Conservation (phyloP, 495 filamentous ascomycete genomes). For the Neurospora sp. region DNA sequence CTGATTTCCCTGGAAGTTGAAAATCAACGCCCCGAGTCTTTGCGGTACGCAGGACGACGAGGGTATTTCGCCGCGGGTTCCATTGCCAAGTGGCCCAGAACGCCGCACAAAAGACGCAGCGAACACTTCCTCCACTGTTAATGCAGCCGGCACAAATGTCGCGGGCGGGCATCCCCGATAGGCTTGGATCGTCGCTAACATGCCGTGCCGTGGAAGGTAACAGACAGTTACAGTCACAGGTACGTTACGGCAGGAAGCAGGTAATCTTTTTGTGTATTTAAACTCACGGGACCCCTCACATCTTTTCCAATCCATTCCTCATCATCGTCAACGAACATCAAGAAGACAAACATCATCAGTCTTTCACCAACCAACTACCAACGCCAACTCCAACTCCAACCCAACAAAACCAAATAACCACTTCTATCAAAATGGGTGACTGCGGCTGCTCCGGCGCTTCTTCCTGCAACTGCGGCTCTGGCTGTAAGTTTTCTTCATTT, state of each 20-base stretch:
- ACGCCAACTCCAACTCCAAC: slow-evolving; percentile 4
- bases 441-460: slow-evolving; percentile 36
- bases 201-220: neutral
- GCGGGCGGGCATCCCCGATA: neutral
- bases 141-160: neutral
- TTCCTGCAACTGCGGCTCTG: slow-evolving; percentile 29
- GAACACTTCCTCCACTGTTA: neutral
- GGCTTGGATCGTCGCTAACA: neutral
- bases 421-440: slow-evolving; percentile 33
- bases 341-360: slow-evolving; percentile 3
- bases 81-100: neutral
- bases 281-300: neutral
- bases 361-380: slow-evolving; percentile 6
- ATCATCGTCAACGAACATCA: slow-evolving; percentile 9
- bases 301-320: neutral
- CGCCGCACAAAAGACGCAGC: neutral
- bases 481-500: slow-evolving; percentile 25
- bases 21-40: too few relatives aligned
- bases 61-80: neutral
- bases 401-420: slow-evolving; percentile 11
- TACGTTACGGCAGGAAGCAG: neutral
- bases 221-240: neutral
- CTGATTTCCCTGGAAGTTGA: too few relatives aligned
- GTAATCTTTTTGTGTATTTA: neutral
- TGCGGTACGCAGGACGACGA: neutral